These are phyloP conservation scores for Leccinum angustisporum DNA, from an alignment of 1,284 basidiomycete genomes.

Conservation along the genomic window DNA sequence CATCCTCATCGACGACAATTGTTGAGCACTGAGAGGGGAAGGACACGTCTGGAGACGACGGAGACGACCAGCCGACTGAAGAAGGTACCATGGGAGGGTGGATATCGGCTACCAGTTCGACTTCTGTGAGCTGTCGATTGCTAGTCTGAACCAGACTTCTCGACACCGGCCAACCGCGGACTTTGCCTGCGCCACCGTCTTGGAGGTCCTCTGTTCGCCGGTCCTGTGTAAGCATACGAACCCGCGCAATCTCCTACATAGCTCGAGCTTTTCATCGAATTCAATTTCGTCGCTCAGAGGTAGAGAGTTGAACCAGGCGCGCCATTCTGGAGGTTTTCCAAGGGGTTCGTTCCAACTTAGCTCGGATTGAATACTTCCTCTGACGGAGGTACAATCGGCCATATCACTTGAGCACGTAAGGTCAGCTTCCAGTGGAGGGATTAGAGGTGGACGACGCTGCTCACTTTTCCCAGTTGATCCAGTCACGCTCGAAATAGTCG, in stretches of 20 bases:
- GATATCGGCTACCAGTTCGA: too few species aligned
- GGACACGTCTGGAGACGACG: too few species aligned
- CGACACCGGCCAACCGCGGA: too few species aligned
- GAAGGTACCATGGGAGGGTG: too few species aligned
- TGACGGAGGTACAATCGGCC: slow-evolving; percentile 67
- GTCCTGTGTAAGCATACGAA: slow-evolving; percentile 37
- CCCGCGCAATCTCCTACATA: slow-evolving; percentile 38
- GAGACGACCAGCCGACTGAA: too few species aligned
- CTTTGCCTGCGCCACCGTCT: too few species aligned
- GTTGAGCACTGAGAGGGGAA: too few species aligned
- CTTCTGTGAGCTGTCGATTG: too few species aligned
- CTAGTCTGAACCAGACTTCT: background rate
- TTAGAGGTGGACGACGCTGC: slow-evolving; percentile 20
- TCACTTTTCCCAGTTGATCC: slow-evolving; percentile 70
- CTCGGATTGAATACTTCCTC: slow-evolving; percentile 45
- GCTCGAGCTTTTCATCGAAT: slow-evolving; percentile 25
- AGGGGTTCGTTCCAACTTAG: slow-evolving; percentile 55
- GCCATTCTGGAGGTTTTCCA: slow-evolving; percentile 52
- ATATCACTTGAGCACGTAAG: slow-evolving; percentile 54
- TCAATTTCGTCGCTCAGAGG: slow-evolving; percentile 23
- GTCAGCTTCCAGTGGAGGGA: slow-evolving; percentile 5
- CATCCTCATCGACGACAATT: too few species aligned
- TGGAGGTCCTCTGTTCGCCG: slow-evolving; percentile 5
- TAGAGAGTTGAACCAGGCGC: slow-evolving; percentile 47
- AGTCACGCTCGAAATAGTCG: slow-evolving; percentile 64